Conservation (phyloP, 371 early-diverging fungal species). For the Mucor sp. region DNA sequence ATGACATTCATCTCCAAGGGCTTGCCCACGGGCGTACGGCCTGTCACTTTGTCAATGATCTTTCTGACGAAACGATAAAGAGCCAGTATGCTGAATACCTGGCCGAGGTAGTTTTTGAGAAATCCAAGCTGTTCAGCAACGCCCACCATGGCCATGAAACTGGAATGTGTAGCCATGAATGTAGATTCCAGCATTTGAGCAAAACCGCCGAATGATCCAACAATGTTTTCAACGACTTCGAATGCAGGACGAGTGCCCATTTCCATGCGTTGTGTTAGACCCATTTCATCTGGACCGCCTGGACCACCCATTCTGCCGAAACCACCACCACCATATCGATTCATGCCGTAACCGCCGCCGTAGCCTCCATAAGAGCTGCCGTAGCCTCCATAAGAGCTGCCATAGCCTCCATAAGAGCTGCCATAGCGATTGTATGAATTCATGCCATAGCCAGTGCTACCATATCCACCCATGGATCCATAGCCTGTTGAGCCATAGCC, state of each 20-base stretch:
- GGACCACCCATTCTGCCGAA: slow-evolving; percentile 22
- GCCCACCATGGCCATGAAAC: slow-evolving; percentile 97
- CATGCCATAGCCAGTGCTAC: slow-evolving; percentile 19
- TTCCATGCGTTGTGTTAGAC: slow-evolving; percentile 83
- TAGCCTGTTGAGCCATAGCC: slow-evolving; percentile 7
- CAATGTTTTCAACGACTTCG: slow-evolving; percentile 89
- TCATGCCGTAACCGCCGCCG: slow-evolving; percentile 51
- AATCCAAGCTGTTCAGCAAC: slow-evolving; percentile 96
- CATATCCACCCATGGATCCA: slow-evolving; percentile 14
- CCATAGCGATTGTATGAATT: slow-evolving; percentile 31
- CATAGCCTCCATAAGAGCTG: slow-evolving; percentile 30
- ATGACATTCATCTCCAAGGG: slow-evolving; percentile 62
- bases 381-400: slow-evolving; percentile 49
- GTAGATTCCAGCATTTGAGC: slow-evolving; percentile 98
- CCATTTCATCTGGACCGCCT: slow-evolving; percentile 58
- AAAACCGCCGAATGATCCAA: slow-evolving; percentile 96
- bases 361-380: slow-evolving; percentile 48
- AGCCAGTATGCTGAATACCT: slow-evolving; percentile 80
- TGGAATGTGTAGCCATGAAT: slow-evolving; percentile 95
- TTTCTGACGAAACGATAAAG: slow-evolving; percentile 67
- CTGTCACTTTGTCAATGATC: slow-evolving; percentile 62
- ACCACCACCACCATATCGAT: slow-evolving; percentile 39
- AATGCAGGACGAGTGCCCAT: slow-evolving; percentile 90
- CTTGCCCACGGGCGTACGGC: slow-evolving; percentile 48
- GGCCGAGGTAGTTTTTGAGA: slow-evolving; percentile 80